Evolutionary conservation across 1,284 basidiomycete species (phyloP), one percentile per base, ranked within the genome.

Genomic region (Xerocomus amazonicus): DNA sequence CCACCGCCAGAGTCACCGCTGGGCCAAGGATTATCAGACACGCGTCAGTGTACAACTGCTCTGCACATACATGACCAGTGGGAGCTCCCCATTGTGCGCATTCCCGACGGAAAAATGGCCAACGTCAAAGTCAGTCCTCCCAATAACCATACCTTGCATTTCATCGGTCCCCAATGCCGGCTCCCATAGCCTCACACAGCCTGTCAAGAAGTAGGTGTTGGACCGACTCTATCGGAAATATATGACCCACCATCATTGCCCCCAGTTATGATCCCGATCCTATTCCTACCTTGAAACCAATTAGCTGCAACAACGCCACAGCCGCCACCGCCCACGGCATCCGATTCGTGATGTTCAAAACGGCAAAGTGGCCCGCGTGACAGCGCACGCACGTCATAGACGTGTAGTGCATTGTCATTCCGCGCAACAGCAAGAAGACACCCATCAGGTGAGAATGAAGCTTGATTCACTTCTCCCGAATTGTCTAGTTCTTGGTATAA

Each of bases 131-230:
- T 75, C 69, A 9, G 74, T 71, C 55, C 77, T 70, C 3, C 75
- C 81, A 13, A 87, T 56, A 7, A 79, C 60, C 12, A 52, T 61
- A 9, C 81, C 79, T 59, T 83, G 80, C 5, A 59, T 50, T 6
- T 61, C 55, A 47, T 73, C 68, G 6, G 52, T 57, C 6, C 78
- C 70, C 27, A 67, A 58, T 17, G 70, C 64, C 10, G 81, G 74
- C 57, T 86, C 77, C 85, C 85, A 88, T 27, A 85, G 58, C 17
- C 84, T 73, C 9, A 88, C 74, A 57, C 80, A 84, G 9, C 85
- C 84, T 57, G 34, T 43, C 29, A 38, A 45, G 32, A 31, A 36
- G 35, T 48, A 29, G 61, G 49, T 49, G 26, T 29, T 46, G 12
- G 6, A 33, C 26, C 45, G 45, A 14, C 44, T 41, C 32, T 12